These are phyloP conservation scores for Murraya koenigii DNA, from an alignment of 345 rosid species.

Conservation along the genomic window DNA sequence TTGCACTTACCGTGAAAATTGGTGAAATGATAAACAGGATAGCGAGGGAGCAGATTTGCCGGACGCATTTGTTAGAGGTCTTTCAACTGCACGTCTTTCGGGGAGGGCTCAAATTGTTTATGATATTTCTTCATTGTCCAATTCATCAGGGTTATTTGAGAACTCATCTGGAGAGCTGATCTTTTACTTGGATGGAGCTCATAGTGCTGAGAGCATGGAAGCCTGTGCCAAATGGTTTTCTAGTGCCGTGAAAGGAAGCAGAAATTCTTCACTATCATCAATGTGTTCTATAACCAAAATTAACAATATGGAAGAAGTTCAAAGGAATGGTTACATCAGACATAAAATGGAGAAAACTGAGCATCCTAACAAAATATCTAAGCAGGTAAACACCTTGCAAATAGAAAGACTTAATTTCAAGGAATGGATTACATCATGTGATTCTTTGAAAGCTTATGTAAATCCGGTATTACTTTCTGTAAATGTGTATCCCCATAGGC, in stretches of 20 bases:
- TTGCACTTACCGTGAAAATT: slow-evolving; percentile 14
- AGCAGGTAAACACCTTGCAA: slow-evolving; percentile 47
- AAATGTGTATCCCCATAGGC: background rate
- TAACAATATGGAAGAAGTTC: slow-evolving; percentile 20
- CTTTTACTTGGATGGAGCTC: slow-evolving; percentile 97
- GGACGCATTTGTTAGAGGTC: slow-evolving; percentile 65
- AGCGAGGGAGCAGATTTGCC: slow-evolving; percentile 45
- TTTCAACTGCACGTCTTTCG: slow-evolving; percentile 65
- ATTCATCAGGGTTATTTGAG: slow-evolving; percentile 29
- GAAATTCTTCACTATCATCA: slow-evolving; percentile 20
- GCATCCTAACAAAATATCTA: slow-evolving; percentile 39
- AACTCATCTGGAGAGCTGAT: slow-evolving; percentile 54
- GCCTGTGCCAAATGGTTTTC: slow-evolving; percentile 89
- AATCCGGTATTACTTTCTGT: background rate
- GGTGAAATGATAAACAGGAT: slow-evolving; percentile 34
- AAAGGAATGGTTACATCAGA: slow-evolving; percentile 39
- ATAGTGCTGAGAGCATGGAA: slow-evolving; percentile 97
- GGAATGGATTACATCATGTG: background rate
- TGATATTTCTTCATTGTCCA: slow-evolving; percentile 42
- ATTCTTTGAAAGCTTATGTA: slow-evolving; percentile 2
- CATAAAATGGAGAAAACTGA: slow-evolving; percentile 20
- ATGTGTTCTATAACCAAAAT: slow-evolving; percentile 18
- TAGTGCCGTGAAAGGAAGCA: slow-evolving; percentile 41
- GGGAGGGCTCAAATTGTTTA: slow-evolving; percentile 83
- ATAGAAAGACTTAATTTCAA: background rate